Percentiles rank a stretch among this genome's conserved stretches.
Conservation (phyloP, 805 yeast species). For the Pichia sporocuriosa region DNA sequence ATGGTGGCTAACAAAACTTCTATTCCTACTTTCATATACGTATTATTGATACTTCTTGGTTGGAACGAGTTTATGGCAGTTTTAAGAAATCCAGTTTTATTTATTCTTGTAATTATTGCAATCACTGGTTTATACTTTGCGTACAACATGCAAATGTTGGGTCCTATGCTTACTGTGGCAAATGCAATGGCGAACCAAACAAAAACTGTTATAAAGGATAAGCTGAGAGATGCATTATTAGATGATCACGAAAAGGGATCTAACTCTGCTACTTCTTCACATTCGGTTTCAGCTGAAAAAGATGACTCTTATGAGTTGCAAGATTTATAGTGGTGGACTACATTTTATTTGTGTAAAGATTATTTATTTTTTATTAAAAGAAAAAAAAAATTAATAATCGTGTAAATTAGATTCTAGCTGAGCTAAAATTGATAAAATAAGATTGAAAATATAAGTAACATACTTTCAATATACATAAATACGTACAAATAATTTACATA, state of each 20-base stretch:
- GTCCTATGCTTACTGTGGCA: conserved; percentile 61
- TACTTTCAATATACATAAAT: no score
- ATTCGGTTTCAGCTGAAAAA: neutral
- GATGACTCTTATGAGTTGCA: conserved; percentile 14
- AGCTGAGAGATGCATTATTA: conserved; percentile 49
- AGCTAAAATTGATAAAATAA: no score
- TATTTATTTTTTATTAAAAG: neutral
- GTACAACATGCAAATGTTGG: conserved; percentile 64
- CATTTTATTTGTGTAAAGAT: neutral
- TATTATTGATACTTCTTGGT: conserved; percentile 68
- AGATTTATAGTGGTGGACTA: conserved; percentile 5
- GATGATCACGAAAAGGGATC: conserved; percentile 38
- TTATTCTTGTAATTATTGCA: conserved; percentile 50
- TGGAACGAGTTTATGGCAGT: conserved; percentile 95
- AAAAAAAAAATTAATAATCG: no score
- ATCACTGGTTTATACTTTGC: conserved; percentile 61
- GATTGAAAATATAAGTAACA: no score
- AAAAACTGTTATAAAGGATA: conserved; percentile 49
- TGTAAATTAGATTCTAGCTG: no score
- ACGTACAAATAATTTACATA: neutral
- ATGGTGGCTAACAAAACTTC: conserved; percentile 68
- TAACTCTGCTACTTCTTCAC: no score
- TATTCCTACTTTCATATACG: conserved; percentile 79
- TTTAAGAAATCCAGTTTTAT: conserved; percentile 76
- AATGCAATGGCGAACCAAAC: conserved; percentile 54